Percentiles rank a stretch among this genome's conserved stretches.
phyloP scores from a whole-genome alignment of 768 basidiomycete species.

The Terana coerulea region DNA sequence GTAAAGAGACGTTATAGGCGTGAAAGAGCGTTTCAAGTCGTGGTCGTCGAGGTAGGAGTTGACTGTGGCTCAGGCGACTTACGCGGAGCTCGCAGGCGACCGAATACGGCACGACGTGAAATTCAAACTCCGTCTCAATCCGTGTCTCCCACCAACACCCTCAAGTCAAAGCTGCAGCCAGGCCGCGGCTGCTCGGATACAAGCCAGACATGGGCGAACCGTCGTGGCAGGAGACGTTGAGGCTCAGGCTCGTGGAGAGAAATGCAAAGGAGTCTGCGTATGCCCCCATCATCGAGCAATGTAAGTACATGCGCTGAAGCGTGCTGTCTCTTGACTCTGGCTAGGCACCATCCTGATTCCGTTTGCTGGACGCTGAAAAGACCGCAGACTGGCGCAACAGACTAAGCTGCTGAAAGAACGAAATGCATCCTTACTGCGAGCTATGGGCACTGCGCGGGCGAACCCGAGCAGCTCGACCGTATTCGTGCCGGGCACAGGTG shows the following conservation, averaged over 20 bases:
- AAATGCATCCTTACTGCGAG: constrained; percentile 83
- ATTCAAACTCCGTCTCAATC: constrained; percentile 24
- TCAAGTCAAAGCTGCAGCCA: constrained; percentile 7
- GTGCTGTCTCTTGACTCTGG: constrained; percentile 4
- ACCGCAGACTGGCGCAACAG: constrained; percentile 88
- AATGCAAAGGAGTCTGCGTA: constrained; percentile 80
- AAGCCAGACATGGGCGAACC: constrained; percentile 69
- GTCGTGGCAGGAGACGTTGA: constrained; percentile 79
- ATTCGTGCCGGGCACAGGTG: constrained; percentile 54
- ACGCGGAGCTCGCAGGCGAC: constrained; percentile 13
- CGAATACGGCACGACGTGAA: constrained; percentile 3
- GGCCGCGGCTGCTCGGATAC: constrained; percentile 10
- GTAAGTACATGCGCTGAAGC: constrained; percentile 42
- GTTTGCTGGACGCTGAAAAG: constrained; percentile 42
- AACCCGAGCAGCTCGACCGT: constrained; percentile 63
- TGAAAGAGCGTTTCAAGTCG: constrained; percentile 13
- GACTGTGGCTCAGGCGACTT: constrained; percentile 11
- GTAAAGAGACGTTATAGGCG: constrained; percentile 9
- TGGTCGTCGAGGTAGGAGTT: constrained; percentile 4
- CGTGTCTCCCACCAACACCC: constrained; percentile 10
- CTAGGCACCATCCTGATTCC: constrained; percentile 14
- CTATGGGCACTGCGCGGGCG: constrained; percentile 67
- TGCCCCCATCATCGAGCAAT: constrained; percentile 87
- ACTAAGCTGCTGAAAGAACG: constrained; percentile 89
- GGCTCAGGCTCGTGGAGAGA: constrained; percentile 76